Conservation (phyloP, 345 rosid species). For the Nasturtium officinale region DNA sequence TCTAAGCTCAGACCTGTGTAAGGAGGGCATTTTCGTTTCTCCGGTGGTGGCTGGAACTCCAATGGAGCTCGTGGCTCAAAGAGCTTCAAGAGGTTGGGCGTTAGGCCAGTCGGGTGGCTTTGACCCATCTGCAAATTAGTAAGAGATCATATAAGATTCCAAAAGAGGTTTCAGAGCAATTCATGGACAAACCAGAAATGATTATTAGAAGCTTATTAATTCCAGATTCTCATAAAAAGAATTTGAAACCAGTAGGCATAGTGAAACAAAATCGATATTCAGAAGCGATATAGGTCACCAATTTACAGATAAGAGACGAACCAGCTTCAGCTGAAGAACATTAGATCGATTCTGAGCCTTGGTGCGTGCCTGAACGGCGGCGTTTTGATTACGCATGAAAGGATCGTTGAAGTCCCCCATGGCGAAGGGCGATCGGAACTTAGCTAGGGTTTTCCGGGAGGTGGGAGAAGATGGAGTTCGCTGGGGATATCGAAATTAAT, state of each 20-base stretch:
- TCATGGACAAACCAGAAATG: not conserved
- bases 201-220: not conserved
- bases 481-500: slow-evolving; percentile 7
- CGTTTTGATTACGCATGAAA: slow-evolving; percentile 84
- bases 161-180: slow-evolving; percentile 5
- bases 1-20: slow-evolving; percentile 55
- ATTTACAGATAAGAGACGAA: slow-evolving; percentile 39
- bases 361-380: slow-evolving; percentile 78
- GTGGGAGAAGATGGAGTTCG: slow-evolving; percentile 12
- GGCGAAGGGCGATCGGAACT: slow-evolving; percentile 33
- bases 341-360: slow-evolving; percentile 92
- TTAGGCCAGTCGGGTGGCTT: slow-evolving; percentile 95
- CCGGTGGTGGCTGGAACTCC: slow-evolving; percentile 84
- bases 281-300: slow-evolving; percentile 13
- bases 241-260: not conserved
- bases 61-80: slow-evolving; percentile 92
- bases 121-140: slow-evolving; percentile 80
- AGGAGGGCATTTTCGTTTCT: slow-evolving; percentile 85
- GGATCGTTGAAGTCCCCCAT: slow-evolving; percentile 84
- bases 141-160: slow-evolving; percentile 23
- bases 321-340: slow-evolving; percentile 96
- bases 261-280: not conserved
- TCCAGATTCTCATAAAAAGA: slow-evolving; percentile 2
- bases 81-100: slow-evolving; percentile 81
- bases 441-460: slow-evolving; percentile 41